A percentile compares a stretch with the other conserved stretches of the same genome.
Conservation (phyloP, 495 filamentous ascomycete species). For the Aspergillus avenaceus region DNA sequence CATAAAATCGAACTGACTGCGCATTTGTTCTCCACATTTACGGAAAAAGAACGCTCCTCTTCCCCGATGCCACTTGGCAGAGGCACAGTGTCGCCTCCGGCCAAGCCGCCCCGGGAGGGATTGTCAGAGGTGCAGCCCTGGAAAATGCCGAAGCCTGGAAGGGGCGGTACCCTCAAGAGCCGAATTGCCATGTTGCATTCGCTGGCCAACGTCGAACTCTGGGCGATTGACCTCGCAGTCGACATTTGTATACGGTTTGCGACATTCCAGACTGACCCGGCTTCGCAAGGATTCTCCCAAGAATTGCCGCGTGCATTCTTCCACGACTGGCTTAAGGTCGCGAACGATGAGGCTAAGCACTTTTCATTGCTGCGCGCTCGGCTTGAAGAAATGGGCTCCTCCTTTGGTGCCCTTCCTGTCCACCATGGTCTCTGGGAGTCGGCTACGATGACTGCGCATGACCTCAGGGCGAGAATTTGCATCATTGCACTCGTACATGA, state of each 20-base stretch:
- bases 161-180: slow-evolving; percentile 45
- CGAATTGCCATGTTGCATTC: slow-evolving; percentile 50
- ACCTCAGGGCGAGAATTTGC: slow-evolving; percentile 48
- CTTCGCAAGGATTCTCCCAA: slow-evolving; percentile 17
- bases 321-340: slow-evolving; percentile 53
- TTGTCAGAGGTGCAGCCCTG: slow-evolving; percentile 37
- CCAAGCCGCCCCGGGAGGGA: slow-evolving; percentile 42
- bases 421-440: slow-evolving; percentile 51
- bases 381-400: slow-evolving; percentile 46
- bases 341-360: slow-evolving; percentile 51
- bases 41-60: slow-evolving; percentile 31
- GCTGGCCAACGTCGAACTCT: slow-evolving; percentile 50
- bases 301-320: slow-evolving; percentile 46
- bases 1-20: slow-evolving; percentile 51
- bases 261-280: slow-evolving; percentile 33
- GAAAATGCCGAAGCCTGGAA: slow-evolving; percentile 39
- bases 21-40: slow-evolving; percentile 43
- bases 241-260: slow-evolving; percentile 52
- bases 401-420: slow-evolving; percentile 47
- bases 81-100: slow-evolving; percentile 34
- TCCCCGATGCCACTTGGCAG: slow-evolving; percentile 45
- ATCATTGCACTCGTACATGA: slow-evolving; percentile 52
- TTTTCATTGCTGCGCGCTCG: slow-evolving; percentile 48
- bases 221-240: slow-evolving; percentile 53
- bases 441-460: slow-evolving; percentile 41